Percentiles rank a stretch among this genome's conserved stretches.
Conservation (phyloP, 306 rosid genomes). For the Clitoria ternatea region DNA sequence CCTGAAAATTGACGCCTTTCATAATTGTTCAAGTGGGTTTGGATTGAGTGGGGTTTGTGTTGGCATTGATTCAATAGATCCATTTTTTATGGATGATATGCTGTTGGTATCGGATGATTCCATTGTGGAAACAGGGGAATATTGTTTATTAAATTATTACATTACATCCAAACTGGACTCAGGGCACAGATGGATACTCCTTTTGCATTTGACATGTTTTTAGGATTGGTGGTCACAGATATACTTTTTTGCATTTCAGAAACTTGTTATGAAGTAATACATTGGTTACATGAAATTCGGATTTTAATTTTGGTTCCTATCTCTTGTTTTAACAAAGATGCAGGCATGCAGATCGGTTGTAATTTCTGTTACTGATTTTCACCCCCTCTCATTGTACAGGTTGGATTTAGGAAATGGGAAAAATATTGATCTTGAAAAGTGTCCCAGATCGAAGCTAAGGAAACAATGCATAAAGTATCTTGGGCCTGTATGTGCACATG, state of each 20-base stretch:
- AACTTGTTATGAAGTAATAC: too few relatives aligned
- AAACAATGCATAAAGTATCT: slow-evolving; percentile 87
- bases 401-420: slow-evolving; percentile 84
- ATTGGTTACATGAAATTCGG: neutral
- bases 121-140: neutral
- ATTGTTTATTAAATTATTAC: neutral
- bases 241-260: too few relatives aligned
- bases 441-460: slow-evolving; percentile 63
- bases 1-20: neutral
- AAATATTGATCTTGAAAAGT: slow-evolving; percentile 55
- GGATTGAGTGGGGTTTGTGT: neutral
- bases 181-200: too few relatives aligned
- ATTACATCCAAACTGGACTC: too few relatives aligned
- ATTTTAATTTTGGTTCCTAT: slow-evolving; percentile 4
- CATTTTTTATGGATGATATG: neutral
- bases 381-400: slow-evolving; percentile 39
- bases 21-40: neutral
- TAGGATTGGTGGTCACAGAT: too few relatives aligned
- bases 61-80: too few relatives aligned
- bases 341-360: too few relatives aligned
- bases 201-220: too few relatives aligned
- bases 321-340: slow-evolving; percentile 3
- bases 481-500: slow-evolving; percentile 70
- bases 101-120: neutral
- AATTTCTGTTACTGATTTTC: slow-evolving; percentile 17